Base-by-base conservation (phyloP, 371 early-diverging fungal genomes). In the Mortierella sp. region DNA sequence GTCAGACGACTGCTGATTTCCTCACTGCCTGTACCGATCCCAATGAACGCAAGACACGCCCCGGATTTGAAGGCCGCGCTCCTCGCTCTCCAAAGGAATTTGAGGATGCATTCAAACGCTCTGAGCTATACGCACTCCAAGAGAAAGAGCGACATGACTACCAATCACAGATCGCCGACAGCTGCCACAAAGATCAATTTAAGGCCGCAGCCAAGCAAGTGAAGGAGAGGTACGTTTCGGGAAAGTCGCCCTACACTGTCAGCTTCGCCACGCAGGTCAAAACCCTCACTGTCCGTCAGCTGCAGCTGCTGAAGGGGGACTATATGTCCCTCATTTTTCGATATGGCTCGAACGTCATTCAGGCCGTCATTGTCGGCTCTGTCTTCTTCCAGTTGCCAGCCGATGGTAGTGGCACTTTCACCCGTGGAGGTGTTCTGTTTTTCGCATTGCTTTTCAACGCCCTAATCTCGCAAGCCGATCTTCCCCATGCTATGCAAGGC, bases 1-100 rank as follows among this genome's bases (percentile, higher is more conserved):
- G 93, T 66, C 92, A 92, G 76, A 93, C 92, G 7, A 89, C 88
- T 0, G 87, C 94, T 1, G 95, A 94, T 61, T 94, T 90, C 63
- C 85, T 95, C 64, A 90, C 94, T 21, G 92, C 93, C 29, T 62
- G 90, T 19, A 92, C 90, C 47, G 82, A 90, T 65, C 77, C 85
- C 19, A 68, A 88, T 37, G 93, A 92, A 70, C 88, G 91, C 63
- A 79, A 82, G 47, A 64, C 88, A 23, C 73, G 82, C 43, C 80
- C 85, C 2, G 92, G 90, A 1, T 86, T 82, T 57, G 86, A 88
- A 59, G 82, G 80, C 19, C 68, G 66, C 47, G 83, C 83, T 0
- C 90, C 90, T 4, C 62, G 56, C 7, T 72, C 81, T 4, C 71
- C 86, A 19, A 62, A 70, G 25, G 82, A 86, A 61, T 89, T 90